Evolutionary conservation across 192 early-diverging fungal genomes (phyloP), one percentile per base, ranked within the genome.

Genomic region (Gonapodya prolifera): DNA sequence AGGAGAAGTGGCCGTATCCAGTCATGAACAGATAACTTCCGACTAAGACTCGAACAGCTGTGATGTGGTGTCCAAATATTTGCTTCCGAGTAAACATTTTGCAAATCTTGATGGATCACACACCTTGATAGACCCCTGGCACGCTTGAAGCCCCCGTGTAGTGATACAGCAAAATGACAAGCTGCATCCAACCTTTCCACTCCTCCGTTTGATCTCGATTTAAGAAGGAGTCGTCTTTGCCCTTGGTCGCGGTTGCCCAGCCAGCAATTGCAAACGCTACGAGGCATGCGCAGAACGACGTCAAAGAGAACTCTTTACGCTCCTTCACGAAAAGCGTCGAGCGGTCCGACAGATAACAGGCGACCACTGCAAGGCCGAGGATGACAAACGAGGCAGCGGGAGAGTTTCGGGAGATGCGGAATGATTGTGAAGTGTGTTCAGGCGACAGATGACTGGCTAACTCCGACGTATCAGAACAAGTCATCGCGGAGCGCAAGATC

Each of bases 151-250:
- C 91, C 31, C 89, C 91, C 69, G 87, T 81, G 79, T 89, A 87
- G 79, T 94, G 93, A 79, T 94, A 94, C 13, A 89, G 82, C 30
- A 91, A 81, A 61, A 91, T 88, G 23, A 84, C 75, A 0, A 93
- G 78, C 84, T 94, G 93, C 93, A 94, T 94, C 93, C 93, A 94
- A 0, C 93, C 93, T 79, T 91, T 92, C 93, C 93, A 94, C 81
- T 94, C 93, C 74, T 94, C 91, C 2, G 93, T 94, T 80, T 92
- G 91, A 75, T 90, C 86, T 34, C 93, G 87, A 79, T 88, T 90
- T 76, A 94, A 79, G 78, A 94, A 94, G 13, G 84, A 84, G 2
- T 78, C 75, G 75, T 85, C 84, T 30, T 71, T 80, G 2, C 35
- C 34, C 28, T 78, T 77, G 34, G 85, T 86, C 75, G 82, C 81